Evolutionary conservation across 108 stramenopile genomes (phyloP).

Genomic region (Nitzschia inconspicua): DNA sequence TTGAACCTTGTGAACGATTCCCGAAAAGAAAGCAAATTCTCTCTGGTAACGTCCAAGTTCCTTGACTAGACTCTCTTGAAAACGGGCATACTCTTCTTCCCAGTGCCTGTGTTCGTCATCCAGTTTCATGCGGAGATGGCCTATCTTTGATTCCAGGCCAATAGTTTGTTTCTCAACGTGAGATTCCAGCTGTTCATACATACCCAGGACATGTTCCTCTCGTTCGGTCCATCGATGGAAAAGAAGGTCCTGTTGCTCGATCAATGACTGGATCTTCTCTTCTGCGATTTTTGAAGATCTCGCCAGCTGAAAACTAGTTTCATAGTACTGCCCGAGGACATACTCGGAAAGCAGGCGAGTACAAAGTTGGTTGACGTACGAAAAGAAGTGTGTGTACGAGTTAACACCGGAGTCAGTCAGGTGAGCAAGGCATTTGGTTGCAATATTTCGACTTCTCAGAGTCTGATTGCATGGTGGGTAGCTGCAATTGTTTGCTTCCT

Average conservation of each 20-base stretch:
- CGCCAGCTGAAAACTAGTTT: constrained; percentile 18
- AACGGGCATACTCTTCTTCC: background rate
- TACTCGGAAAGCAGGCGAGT: constrained; percentile 30
- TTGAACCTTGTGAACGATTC: background rate
- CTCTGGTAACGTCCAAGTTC: background rate
- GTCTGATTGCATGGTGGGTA: background rate
- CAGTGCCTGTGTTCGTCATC: background rate
- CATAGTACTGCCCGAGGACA: constrained; percentile 11
- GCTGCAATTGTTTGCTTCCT: background rate
- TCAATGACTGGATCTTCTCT: constrained; percentile 5
- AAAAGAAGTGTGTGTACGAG: constrained; percentile 35
- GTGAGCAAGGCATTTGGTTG: constrained; percentile 18
- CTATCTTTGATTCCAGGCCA: too few relatives aligned
- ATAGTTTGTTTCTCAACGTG: background rate
- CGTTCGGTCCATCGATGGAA: constrained; percentile 14
- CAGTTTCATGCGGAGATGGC: background rate
- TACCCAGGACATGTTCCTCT: background rate
- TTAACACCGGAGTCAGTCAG: constrained; percentile 23
- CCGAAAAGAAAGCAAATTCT: background rate
- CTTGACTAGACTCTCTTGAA: background rate
- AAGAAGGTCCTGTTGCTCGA: constrained; percentile 13
- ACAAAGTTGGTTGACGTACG: constrained; percentile 34
- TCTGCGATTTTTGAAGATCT: constrained; percentile 11
- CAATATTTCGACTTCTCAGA: background rate
- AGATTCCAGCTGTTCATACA: constrained; percentile 1